Percentiles rank a stretch among this genome's conserved stretches.
Evolutionary conservation across 2,329 filamentous ascomycete genomes (phyloP).

Genomic region (Pseudogymnoascus sp.): DNA sequence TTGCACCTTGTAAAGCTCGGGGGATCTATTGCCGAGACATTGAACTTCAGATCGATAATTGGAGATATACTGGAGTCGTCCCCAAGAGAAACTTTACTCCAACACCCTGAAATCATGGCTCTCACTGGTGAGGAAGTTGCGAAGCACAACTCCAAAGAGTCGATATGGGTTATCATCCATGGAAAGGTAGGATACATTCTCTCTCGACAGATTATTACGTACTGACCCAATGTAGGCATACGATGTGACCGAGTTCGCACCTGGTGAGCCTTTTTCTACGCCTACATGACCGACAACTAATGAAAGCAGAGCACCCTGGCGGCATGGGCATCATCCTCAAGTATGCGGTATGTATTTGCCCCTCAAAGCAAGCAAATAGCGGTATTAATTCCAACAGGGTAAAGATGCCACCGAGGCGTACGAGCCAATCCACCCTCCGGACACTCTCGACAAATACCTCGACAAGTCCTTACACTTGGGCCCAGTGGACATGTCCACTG

Average conservation of each 20-base stretch:
- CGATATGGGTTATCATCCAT: constrained; percentile 88
- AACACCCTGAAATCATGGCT: constrained; percentile 18
- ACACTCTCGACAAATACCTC: constrained; percentile 80
- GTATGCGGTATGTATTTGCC: constrained; percentile 56
- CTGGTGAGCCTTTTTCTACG: constrained; percentile 40
- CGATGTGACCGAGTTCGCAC: constrained; percentile 84
- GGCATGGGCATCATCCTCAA: constrained; percentile 91
- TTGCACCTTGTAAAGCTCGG: not conserved
- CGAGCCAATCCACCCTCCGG: constrained; percentile 82
- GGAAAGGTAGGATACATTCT: constrained; percentile 33
- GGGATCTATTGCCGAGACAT: not conserved
- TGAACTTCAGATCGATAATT: not conserved
- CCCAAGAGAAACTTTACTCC: not conserved
- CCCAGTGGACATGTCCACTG: constrained; percentile 79
- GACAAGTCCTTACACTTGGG: constrained; percentile 80
- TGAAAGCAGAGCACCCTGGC: constrained; percentile 66
- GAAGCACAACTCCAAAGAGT: constrained; percentile 70
- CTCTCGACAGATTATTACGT: constrained; percentile 15
- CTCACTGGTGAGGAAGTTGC: constrained; percentile 51
- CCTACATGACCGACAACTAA: constrained; percentile 12
- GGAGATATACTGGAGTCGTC: not conserved
- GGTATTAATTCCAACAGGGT: constrained; percentile 36
- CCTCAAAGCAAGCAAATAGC: not conserved
- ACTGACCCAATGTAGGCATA: constrained; percentile 62
- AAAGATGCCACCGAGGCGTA: constrained; percentile 91